Base-by-base conservation (phyloP, 169 alveolate species). In the Perkinsus marinus region DNA sequence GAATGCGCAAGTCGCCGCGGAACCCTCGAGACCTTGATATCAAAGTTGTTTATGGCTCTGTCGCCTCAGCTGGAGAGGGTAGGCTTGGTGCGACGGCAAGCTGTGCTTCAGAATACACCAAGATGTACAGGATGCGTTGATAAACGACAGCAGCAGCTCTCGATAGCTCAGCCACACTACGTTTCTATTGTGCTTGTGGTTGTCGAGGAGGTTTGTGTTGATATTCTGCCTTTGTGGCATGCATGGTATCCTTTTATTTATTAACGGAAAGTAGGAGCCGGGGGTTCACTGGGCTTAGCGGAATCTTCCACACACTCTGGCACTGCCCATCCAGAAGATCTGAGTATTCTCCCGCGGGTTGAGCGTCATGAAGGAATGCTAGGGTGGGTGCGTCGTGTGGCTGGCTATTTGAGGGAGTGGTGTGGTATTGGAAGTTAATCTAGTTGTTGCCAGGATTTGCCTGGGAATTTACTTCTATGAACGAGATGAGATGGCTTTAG, bases 1-100 rank as follows among this genome's bases (percentile, higher is more conserved):
- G 98, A 30, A 96, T 97, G 37, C 93, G 95, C 90, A 97, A 96
- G 93, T 96, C 95, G 91, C 91, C 92, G 89, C 93, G 94, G 39
- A 97, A 97, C 92, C 96, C 95, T 0, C 94, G 99, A 39, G 98
- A 97, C 91, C 91, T 97, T 43, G 99, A 97, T 92, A 95, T 97
- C 93, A 97, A 97, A 90, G 90, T 97, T 36, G 93, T 94, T 68
- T 97, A 95, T 91, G 46, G 10, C 46, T 10, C 3, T 10, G 46
- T 10, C 46, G 19, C 19, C 3, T 41, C 46, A 6, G 46, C 46
- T 41, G 46, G 46, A n/a, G n/a, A n/a, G n/a, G n/a, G 46, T 10
- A 41, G 46, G 19, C 46, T 41, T 41, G 46, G 19, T 10, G 46
- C 46, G 3, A 41, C 46, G 3, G 46, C 3, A 3, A 41, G 19